A percentile compares a stretch with the other conserved stretches of the same genome.
Evolutionary conservation across 192 early-diverging fungal genomes (phyloP).

Genomic region (Podila verticillata): DNA sequence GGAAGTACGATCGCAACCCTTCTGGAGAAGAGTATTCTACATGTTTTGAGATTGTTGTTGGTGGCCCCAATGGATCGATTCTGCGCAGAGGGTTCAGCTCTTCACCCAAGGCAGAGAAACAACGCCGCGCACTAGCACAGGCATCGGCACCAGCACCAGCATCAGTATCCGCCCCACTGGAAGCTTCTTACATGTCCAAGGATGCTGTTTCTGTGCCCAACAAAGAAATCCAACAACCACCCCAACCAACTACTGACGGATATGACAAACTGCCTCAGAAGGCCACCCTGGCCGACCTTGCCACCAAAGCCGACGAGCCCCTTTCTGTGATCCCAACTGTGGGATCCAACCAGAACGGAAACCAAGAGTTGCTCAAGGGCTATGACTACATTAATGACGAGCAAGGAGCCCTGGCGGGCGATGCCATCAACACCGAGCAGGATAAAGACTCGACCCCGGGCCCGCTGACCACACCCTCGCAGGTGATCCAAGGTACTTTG

Average conservation of each 20-base stretch:
- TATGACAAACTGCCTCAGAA: not conserved
- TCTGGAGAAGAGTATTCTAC: conserved; percentile 50
- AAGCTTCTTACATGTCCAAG: too few relatives aligned
- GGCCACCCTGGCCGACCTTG: conserved; percentile 6
- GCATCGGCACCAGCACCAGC: not conserved
- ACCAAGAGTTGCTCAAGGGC: not conserved
- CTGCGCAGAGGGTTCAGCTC: not conserved
- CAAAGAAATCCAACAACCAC: too few relatives aligned
- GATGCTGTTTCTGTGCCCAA: too few relatives aligned
- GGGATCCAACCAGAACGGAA: not conserved
- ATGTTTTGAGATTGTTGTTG: conserved; percentile 44
- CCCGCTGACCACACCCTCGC: conserved; percentile 6
- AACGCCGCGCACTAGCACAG: not conserved
- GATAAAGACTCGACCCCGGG: not conserved
- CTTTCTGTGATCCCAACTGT: conserved; percentile 13
- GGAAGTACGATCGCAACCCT: conserved; percentile 50
- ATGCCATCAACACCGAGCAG: conserved; percentile 22
- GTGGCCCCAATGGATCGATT: not conserved
- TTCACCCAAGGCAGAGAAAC: not conserved
- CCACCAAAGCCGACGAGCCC: conserved; percentile 19
- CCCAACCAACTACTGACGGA: too few relatives aligned
- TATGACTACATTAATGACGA: conserved; percentile 6
- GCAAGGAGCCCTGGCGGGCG: conserved; percentile 8
- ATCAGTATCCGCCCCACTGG: not conserved
- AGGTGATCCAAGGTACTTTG: conserved; percentile 13